phyloP scores from a whole-genome alignment of 805 yeast genomes.

The Candida wancherniae region DNA sequence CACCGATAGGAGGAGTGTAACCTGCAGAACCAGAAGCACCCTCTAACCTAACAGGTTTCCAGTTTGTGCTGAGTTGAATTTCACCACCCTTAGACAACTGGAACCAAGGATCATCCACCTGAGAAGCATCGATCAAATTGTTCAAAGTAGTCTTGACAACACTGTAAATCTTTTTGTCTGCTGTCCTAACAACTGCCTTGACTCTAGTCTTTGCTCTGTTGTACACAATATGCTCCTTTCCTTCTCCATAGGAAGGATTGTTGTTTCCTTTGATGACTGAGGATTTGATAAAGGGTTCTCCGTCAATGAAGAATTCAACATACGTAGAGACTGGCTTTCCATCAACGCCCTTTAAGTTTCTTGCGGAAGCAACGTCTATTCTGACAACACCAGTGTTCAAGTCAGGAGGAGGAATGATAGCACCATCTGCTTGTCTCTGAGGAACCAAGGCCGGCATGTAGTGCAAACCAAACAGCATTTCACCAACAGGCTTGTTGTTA shows the following conservation, averaged over 20 bases:
- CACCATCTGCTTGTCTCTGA: conserved; percentile 68
- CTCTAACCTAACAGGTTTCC: conserved; percentile 81
- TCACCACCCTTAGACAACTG: conserved; percentile 73
- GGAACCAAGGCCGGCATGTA: conserved; percentile 72
- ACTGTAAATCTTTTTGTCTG: conserved; percentile 53
- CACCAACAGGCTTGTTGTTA: conserved; percentile 82
- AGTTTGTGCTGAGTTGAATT: conserved; percentile 59
- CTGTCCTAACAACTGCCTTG: conserved; percentile 59
- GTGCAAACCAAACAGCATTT: conserved; percentile 61
- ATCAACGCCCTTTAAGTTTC: conserved; percentile 44
- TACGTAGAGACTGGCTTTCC: conserved; percentile 52
- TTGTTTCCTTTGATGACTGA: conserved; percentile 54
- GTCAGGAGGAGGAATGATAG: conserved; percentile 81
- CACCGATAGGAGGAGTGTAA: conserved; percentile 94
- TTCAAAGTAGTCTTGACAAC: conserved; percentile 53
- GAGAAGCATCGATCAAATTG: conserved; percentile 71
- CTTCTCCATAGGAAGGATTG: conserved; percentile 61
- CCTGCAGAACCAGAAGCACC: conserved; percentile 70
- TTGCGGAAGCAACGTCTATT: conserved; percentile 60
- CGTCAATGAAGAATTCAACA: conserved; percentile 67
- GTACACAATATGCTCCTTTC: conserved; percentile 62
- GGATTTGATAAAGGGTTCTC: conserved; percentile 56
- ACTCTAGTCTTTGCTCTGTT: conserved; percentile 70
- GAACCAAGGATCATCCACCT: conserved; percentile 75
- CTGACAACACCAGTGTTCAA: conserved; percentile 88